phyloP scores from a whole-genome alignment of 345 rosid species.

The Gossypium longicalyx region DNA sequence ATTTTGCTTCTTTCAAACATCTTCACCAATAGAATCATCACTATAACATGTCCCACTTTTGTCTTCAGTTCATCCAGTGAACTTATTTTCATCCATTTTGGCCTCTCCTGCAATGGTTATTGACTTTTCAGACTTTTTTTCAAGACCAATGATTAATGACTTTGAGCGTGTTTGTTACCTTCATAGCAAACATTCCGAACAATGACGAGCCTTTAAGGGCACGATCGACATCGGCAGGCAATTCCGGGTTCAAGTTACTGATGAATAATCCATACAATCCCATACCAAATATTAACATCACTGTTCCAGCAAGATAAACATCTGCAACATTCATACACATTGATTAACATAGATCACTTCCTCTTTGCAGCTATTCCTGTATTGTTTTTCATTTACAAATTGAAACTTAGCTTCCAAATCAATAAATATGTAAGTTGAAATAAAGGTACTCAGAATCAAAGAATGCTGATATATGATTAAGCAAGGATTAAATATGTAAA shows the following conservation, averaged over 20 bases:
- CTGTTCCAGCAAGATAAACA: slow-evolving; percentile 94
- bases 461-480: too few relatives aligned
- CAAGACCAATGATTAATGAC: too few relatives aligned
- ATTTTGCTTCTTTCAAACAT: slow-evolving; percentile 97
- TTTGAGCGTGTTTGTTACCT: slow-evolving; percentile 29
- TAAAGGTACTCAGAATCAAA: too few relatives aligned
- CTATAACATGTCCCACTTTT: slow-evolving; percentile 91
- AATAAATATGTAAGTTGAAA: too few relatives aligned
- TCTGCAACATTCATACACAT: slow-evolving; percentile 38
- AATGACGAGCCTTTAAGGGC: slow-evolving; percentile 82
- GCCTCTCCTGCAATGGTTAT: slow-evolving; percentile 47
- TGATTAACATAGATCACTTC: too few relatives aligned
- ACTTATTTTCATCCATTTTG: slow-evolving; percentile 94
- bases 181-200: slow-evolving; percentile 93
- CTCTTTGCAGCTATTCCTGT: too few relatives aligned
- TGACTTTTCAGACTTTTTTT: too few relatives aligned
- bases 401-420: too few relatives aligned
- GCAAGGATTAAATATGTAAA: too few relatives aligned
- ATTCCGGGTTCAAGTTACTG: slow-evolving; percentile 49
- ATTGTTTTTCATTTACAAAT: too few relatives aligned
- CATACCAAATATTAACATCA: slow-evolving; percentile 93
- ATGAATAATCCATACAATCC: slow-evolving; percentile 87
- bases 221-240: slow-evolving; percentile 50
- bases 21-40: slow-evolving; percentile 90
- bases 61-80: slow-evolving; percentile 86